These are phyloP conservation scores for Bretschneidera sinensis DNA, from an alignment of 345 rosid genomes.

Conservation along the genomic window DNA sequence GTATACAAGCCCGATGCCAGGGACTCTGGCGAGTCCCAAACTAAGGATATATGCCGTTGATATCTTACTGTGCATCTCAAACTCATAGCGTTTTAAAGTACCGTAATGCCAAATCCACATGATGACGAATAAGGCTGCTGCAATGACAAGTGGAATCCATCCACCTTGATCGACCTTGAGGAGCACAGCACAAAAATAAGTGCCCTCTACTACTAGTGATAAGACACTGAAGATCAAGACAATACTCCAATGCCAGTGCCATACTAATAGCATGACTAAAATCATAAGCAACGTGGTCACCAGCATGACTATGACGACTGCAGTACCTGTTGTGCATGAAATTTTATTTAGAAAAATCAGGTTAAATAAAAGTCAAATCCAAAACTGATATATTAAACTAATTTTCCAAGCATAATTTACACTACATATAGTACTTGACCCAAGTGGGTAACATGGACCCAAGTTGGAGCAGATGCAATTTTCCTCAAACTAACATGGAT, in stretches of 20 bases:
- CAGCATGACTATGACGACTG: conserved; percentile 70
- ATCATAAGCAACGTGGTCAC: conserved; percentile 70
- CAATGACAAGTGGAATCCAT: conserved; percentile 77
- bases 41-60: conserved; percentile 86
- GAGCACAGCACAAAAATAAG: conserved; percentile 62
- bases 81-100: conserved; percentile 66
- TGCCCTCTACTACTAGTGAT: conserved; percentile 53
- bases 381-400: too few species aligned
- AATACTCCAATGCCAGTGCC: conserved; percentile 74
- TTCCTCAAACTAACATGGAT: too few species aligned
- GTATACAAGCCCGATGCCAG: conserved; percentile 75
- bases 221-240: conserved; percentile 53
- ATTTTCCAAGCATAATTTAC: neutral
- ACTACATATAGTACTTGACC: too few species aligned
- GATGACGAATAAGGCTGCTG: conserved; percentile 53
- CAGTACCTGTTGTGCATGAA: conserved; percentile 48
- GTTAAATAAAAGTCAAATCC: too few species aligned
- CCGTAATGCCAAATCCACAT: conserved; percentile 79
- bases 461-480: too few species aligned
- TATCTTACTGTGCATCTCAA: conserved; percentile 68
- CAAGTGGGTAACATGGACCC: too few species aligned
- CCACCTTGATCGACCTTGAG: conserved; percentile 74
- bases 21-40: conserved; percentile 87
- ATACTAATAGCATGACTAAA: conserved; percentile 63
- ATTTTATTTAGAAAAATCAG: neutral